Evolutionary conservation across 768 basidiomycete species (phyloP), one percentile per base, ranked within the genome.

Genomic region (Leccinum uliginosum): DNA sequence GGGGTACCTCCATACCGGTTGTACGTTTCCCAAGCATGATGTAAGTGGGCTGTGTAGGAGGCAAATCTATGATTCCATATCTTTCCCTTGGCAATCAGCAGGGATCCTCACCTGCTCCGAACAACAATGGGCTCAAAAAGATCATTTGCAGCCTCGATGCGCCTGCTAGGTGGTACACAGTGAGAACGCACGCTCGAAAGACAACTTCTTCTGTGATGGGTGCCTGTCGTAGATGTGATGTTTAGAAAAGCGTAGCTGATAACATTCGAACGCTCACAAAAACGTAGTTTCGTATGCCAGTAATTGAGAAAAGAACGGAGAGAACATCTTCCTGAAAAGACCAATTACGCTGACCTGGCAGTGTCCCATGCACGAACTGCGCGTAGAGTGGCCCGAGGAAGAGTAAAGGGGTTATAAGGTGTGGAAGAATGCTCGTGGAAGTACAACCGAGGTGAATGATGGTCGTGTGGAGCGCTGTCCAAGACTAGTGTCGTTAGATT

Each of bases 171-270:
- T 84, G 78, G 62, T 91, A 89, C 8, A 85, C 78, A 2, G 86
- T 76, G 19, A 97, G 76, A 27, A 96, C 80, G 67, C 92, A 94
- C 0, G 90, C 85, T 26, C 97, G 78, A 68, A 97, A 98, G 8
- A 92, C 90, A 24, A 97, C 56, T 71, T 98, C 96, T 74, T 99
- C 96, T 0, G 95, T 95, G 32, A 94, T 71, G 0, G 96, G 96
- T 4, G 81, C 94, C 93, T 94, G 4, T 49, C 10, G 19, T 30
- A 26, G 8, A 17, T 6, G 45, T n/a, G 23, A 27, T 27, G 45
- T 29, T 54, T 32, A 51, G 52, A 45, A 19, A 54, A 26, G 19
- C 24, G 29, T 14, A 43, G 34, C 50, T 19, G 56, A 61, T 38
- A 11, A 15, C 15, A 12, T 34, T 23, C 15, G 3, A 53, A 46